Evolutionary conservation across 163 green algal species (phyloP).

Genomic region (Chlamydomonas reinhardtii): DNA sequence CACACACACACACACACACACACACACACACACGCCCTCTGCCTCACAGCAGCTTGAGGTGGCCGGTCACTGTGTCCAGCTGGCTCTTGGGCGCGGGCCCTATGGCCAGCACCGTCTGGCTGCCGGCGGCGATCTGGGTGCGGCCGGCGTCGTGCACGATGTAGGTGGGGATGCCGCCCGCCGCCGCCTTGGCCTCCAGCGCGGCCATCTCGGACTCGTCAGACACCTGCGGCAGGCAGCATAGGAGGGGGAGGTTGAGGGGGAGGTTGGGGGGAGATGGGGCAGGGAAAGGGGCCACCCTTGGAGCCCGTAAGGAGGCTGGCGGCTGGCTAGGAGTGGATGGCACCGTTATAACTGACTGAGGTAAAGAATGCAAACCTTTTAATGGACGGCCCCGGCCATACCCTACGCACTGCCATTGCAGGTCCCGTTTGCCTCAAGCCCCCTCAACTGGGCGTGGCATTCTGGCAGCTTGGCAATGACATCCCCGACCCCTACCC

Average conservation of each 20-base stretch:
- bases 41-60: conserved; percentile 78
- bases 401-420: no score
- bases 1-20: no score
- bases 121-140: conserved; percentile 79
- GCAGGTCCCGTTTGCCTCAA: no score
- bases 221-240: background rate
- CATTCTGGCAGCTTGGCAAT: no score
- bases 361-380: no score
- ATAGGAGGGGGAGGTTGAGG: background rate
- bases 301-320: no score
- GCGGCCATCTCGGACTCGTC: conserved; percentile 50
- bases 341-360: no score
- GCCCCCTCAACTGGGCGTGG: no score
- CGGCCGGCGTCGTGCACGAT: conserved; percentile 81
- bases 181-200: conserved; percentile 60
- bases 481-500: no score
- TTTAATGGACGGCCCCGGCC: no score
- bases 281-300: background rate
- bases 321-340: no score
- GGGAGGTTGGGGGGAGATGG: background rate
- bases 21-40: no score
- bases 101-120: conserved; percentile 87
- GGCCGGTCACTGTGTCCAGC: conserved; percentile 79
- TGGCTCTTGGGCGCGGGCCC: conserved; percentile 74
- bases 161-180: conserved; percentile 70